A percentile compares a stretch with the other conserved stretches of the same genome.
Evolutionary conservation across 2,329 filamentous ascomycete genomes (phyloP).

Genomic region (Venturia oleaginea): DNA sequence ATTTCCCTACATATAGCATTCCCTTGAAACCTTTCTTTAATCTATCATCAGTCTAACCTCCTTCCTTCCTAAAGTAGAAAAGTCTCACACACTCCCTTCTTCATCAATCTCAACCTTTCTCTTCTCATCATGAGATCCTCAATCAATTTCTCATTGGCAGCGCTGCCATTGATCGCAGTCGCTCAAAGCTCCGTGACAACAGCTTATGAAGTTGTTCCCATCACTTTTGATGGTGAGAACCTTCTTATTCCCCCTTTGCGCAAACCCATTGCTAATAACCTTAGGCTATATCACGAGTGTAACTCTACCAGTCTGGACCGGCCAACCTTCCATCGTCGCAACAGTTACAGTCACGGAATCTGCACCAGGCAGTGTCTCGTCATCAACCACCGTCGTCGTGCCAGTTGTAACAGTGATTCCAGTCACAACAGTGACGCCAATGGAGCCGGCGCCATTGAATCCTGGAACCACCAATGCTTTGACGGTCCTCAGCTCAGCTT

Average conservation of each 20-base stretch:
- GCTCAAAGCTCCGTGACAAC: not conserved
- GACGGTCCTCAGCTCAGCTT: not conserved
- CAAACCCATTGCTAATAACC: not conserved
- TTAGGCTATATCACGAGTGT: conserved; percentile 8
- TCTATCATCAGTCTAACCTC: not conserved
- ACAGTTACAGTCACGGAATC: conserved; percentile 6
- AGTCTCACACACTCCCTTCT: too few relatives aligned
- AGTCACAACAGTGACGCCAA: not conserved
- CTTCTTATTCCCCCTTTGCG: not conserved
- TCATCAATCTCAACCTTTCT: not conserved
- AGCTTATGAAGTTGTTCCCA: not conserved
- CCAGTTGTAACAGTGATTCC: not conserved
- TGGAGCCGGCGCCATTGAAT: not conserved
- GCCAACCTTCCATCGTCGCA: conserved; percentile 5
- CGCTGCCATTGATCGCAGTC: not conserved
- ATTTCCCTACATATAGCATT: not conserved
- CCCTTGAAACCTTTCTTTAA: not conserved
- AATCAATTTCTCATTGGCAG: not conserved
- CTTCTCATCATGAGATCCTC: conserved; percentile 1
- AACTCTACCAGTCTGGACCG: conserved; percentile 10
- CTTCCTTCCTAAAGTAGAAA: not conserved
- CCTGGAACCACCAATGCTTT: not conserved
- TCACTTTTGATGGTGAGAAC: conserved; percentile 3
- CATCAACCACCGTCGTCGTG: not conserved
- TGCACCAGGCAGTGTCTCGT: not conserved